Percentiles rank a stretch among this genome's conserved stretches.
These are phyloP conservation scores for Cyberlindnera xishuangbannaensis DNA, from an alignment of 805 yeast species.

Conservation along the genomic window DNA sequence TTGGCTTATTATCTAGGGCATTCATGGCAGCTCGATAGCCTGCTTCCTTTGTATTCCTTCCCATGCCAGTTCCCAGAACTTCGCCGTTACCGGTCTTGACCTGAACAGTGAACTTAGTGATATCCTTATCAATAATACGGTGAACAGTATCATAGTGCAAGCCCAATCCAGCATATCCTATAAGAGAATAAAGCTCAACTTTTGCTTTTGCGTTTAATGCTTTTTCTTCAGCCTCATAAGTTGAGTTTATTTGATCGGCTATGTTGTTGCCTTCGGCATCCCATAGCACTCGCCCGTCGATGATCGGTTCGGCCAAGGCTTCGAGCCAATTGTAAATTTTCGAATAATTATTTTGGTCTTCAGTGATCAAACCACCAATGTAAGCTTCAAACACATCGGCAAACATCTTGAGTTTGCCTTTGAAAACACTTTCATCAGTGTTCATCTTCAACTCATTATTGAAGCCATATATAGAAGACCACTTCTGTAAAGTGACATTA, in stretches of 20 bases:
- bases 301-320: slow-evolving; percentile 42
- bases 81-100: slow-evolving; percentile 61
- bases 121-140: slow-evolving; percentile 28
- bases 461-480: slow-evolving; percentile 65
- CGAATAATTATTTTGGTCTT: slow-evolving; percentile 41
- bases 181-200: slow-evolving; percentile 64
- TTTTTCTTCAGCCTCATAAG: slow-evolving; percentile 5
- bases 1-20: slow-evolving; percentile 53
- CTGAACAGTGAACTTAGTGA: slow-evolving; percentile 49
- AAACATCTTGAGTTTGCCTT: slow-evolving; percentile 60
- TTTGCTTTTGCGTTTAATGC: slow-evolving; percentile 63
- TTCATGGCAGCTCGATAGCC: slow-evolving; percentile 81
- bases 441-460: slow-evolving; percentile 49
- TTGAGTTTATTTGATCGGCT: no score
- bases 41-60: slow-evolving; percentile 66
- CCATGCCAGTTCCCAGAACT: slow-evolving; percentile 66
- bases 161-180: slow-evolving; percentile 67
- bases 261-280: slow-evolving; percentile 9
- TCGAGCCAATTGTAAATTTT: slow-evolving; percentile 53
- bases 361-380: slow-evolving; percentile 74
- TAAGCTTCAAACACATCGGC: slow-evolving; percentile 96
- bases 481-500: slow-evolving; percentile 64
- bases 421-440: slow-evolving; percentile 39
- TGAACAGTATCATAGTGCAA: slow-evolving; percentile 47
- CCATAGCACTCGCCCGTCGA: slow-evolving; percentile 4